phyloP scores from a whole-genome alignment of 176 grass and related monocot genomes.

The Avena eriantha region DNA sequence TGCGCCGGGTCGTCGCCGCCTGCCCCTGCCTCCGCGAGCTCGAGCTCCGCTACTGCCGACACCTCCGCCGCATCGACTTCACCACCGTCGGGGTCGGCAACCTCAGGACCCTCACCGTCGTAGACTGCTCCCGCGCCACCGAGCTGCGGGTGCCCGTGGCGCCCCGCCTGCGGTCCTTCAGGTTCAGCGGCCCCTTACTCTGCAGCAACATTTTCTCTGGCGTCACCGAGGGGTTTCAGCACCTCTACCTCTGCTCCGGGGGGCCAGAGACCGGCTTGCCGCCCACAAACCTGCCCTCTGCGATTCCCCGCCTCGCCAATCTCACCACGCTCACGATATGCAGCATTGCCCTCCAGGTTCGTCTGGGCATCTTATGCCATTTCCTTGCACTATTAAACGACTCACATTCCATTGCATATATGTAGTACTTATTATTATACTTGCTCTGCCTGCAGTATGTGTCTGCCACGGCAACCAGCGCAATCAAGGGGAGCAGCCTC shows the following conservation, averaged over 20 bases:
- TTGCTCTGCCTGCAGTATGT: constrained; percentile 56
- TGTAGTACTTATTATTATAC: constrained; percentile 22
- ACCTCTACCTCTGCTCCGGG: constrained; percentile 70
- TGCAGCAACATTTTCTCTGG: constrained; percentile 50
- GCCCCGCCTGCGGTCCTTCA: constrained; percentile 61
- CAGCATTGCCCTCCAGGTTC: constrained; percentile 89
- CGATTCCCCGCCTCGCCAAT: constrained; percentile 50
- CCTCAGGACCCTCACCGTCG: constrained; percentile 75
- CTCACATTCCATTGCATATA: constrained; percentile 15
- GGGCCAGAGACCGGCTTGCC: constrained; percentile 54
- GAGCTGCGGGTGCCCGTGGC: constrained; percentile 54
- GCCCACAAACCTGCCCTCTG: constrained; percentile 51
- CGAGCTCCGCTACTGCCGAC: constrained; percentile 64
- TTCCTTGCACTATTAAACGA: background rate
- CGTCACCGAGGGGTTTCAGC: constrained; percentile 36
- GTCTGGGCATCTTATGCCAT: background rate
- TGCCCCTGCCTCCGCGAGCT: constrained; percentile 73
- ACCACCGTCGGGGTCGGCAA: constrained; percentile 43
- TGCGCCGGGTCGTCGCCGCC: constrained; percentile 58
- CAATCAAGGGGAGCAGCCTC: constrained; percentile 47
- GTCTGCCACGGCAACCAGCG: constrained; percentile 45
- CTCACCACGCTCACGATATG: constrained; percentile 78
- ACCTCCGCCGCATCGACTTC: constrained; percentile 70
- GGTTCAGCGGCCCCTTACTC: constrained; percentile 68
- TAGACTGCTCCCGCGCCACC: constrained; percentile 71